These are phyloP conservation scores for Rehmannia glutinosa DNA, from an alignment of 257 asterid genomes.

Conservation along the genomic window DNA sequence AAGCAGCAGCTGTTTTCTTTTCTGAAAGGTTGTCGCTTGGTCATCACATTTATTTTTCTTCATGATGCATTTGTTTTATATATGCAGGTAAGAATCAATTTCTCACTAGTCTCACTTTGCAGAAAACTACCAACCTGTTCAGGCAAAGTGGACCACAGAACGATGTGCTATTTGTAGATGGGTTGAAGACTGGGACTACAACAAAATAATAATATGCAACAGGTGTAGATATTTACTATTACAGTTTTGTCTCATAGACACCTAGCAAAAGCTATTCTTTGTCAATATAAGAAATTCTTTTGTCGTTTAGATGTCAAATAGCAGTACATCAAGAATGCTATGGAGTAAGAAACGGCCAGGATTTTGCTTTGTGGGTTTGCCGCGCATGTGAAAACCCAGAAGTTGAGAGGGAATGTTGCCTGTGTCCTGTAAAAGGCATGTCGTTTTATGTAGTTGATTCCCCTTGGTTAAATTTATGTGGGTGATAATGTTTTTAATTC, in stretches of 20 bases:
- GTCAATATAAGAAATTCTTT: slow-evolving; percentile 5
- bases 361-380: slow-evolving; percentile 94
- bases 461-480: background rate
- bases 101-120: slow-evolving; percentile 26
- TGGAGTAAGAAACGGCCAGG: slow-evolving; percentile 55
- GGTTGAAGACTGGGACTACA: slow-evolving; percentile 99
- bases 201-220: slow-evolving; percentile 91
- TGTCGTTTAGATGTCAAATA: slow-evolving; percentile 72
- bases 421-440: slow-evolving; percentile 96
- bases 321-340: slow-evolving; percentile 98
- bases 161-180: slow-evolving; percentile 97
- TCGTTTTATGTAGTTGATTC: slow-evolving; percentile 5
- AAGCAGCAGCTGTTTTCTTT: slow-evolving; percentile 59
- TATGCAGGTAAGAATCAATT: background rate
- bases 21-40: slow-evolving; percentile 52
- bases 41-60: background rate
- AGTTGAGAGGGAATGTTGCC: slow-evolving; percentile 78
- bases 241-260: background rate
- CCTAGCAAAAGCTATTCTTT: slow-evolving; percentile 5
- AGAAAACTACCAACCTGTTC: slow-evolving; percentile 74
- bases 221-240: slow-evolving; percentile 42
- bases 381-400: slow-evolving; percentile 92
- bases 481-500: slow-evolving; percentile 3
- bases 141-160: slow-evolving; percentile 90
- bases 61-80: slow-evolving; percentile 4